Base-by-base conservation (phyloP, 768 basidiomycete genomes). In the Calvatia gigantea region DNA sequence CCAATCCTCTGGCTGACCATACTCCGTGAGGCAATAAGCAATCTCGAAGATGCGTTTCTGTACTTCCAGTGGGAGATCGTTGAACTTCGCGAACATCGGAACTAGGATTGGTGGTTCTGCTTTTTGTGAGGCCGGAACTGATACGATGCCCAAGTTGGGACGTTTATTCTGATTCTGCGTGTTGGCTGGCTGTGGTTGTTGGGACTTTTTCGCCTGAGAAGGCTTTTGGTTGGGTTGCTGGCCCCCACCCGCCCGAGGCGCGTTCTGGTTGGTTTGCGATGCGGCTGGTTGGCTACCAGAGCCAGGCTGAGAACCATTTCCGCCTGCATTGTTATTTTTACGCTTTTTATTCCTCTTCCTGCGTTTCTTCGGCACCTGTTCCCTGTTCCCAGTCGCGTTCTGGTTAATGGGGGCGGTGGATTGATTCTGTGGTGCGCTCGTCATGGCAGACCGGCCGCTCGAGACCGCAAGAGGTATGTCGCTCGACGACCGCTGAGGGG, bases 41-140 rank as follows among this genome's bases (percentile, higher is more conserved):
- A 52, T 43, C 19, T 52, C 39, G 17, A 52, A 52, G 17, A 52
- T 31, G n/a, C 21, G 29, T 19, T 43, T 52, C 41, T 52, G 39
- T 12, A 52, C 2, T 31, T 52, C 51, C 9, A 25, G 27, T 14
- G 29, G 41, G n/a, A 52, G n/a, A 17, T 32, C 31, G 12, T 33
- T 32, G 29, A 43, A 52, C 19, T 32, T 52, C 5, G 27, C 41
- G 38, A 43, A 52, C 23, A 8, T 5, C 17, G 19, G 27, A 3
- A 17, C 19, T 31, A 6, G 11, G 9, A 14, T 15, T 33, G 41
- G 15, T 11, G 25, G 11, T 23, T 4, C 3, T 21, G 41, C 41
- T 12, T n/a, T n/a, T n/a, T n/a, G n/a, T n/a, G n/a, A n/a, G n/a
- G 21, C 7, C 21, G 41, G 19, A 6, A 28, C 42, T 17, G 27